phyloP scores from a whole-genome alignment of 2,329 filamentous ascomycete species.

The Elsinoe australis region DNA sequence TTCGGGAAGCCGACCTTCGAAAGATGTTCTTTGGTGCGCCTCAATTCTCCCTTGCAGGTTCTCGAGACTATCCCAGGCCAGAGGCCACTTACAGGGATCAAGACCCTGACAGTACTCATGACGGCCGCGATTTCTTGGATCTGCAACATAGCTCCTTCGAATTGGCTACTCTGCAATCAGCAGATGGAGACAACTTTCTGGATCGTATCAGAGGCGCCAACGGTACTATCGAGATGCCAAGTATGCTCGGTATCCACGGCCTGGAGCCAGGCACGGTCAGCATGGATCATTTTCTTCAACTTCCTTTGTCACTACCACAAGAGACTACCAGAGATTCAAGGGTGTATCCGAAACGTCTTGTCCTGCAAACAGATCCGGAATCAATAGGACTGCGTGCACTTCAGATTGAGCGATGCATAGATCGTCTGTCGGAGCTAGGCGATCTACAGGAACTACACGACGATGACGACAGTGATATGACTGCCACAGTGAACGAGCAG shows the following conservation, averaged over 20 bases:
- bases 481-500: constrained; percentile 18
- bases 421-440: constrained; percentile 24
- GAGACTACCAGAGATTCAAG: neutral
- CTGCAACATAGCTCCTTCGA: constrained; percentile 11
- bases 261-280: constrained; percentile 41
- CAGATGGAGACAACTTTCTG: neutral
- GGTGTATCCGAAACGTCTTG: constrained; percentile 20
- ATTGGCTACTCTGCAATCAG: constrained; percentile 8
- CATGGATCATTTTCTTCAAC: constrained; percentile 41
- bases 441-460: constrained; percentile 17
- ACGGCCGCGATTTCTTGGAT: constrained; percentile 13
- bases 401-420: constrained; percentile 21
- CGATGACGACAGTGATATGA: neutral
- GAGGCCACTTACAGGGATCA: constrained; percentile 17
- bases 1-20: constrained; percentile 22
- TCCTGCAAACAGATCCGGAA: constrained; percentile 23
- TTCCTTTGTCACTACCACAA: constrained; percentile 26
- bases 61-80: constrained; percentile 18
- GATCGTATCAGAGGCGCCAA: neutral
- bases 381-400: constrained; percentile 24
- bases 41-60: constrained; percentile 23
- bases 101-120: constrained; percentile 15
- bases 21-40: constrained; percentile 27
- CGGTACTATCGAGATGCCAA: constrained; percentile 37
- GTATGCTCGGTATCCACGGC: constrained; percentile 41